A percentile compares a stretch with the other conserved stretches of the same genome.
phyloP scores from a whole-genome alignment of 2,329 filamentous ascomycete species.

The Hypomyces perniciosus region DNA sequence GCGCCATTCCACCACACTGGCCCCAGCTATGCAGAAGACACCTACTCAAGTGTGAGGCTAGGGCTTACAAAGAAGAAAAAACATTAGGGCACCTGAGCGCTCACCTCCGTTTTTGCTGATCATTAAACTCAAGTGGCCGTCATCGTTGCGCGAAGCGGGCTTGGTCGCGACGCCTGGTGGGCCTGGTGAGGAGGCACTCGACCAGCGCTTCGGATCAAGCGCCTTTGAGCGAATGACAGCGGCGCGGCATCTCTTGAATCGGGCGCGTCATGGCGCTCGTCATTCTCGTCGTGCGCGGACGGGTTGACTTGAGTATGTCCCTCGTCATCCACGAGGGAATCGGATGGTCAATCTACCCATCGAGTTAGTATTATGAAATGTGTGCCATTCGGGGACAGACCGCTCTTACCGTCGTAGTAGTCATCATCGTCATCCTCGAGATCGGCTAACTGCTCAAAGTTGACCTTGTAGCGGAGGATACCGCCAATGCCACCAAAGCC shows the following conservation, averaged over 20 bases:
- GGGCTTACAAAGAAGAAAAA: neutral
- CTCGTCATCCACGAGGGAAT: slow-evolving; percentile 84
- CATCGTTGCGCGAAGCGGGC: slow-evolving; percentile 64
- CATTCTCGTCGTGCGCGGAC: slow-evolving; percentile 38
- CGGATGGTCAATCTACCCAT: slow-evolving; percentile 73
- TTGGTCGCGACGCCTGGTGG: slow-evolving; percentile 53
- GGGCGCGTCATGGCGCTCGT: slow-evolving; percentile 34
- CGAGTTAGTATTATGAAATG: slow-evolving; percentile 1
- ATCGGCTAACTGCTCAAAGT: slow-evolving; percentile 97
- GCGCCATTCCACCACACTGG: slow-evolving; percentile 8
- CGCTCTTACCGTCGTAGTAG: slow-evolving; percentile 65
- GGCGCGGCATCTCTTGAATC: slow-evolving; percentile 40
- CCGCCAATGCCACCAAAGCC: slow-evolving; percentile 98
- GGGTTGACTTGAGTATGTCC: slow-evolving; percentile 62
- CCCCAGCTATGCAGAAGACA: slow-evolving; percentile 11
- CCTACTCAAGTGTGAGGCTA: neutral
- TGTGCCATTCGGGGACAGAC: neutral
- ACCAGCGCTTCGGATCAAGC: slow-evolving; percentile 42
- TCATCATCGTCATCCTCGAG: slow-evolving; percentile 81
- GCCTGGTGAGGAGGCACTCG: slow-evolving; percentile 37
- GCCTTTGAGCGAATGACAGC: slow-evolving; percentile 40
- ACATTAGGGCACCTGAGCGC: neutral
- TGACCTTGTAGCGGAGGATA: slow-evolving; percentile 98
- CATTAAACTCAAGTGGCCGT: slow-evolving; percentile 50
- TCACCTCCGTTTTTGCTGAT: slow-evolving; percentile 27